These are phyloP conservation scores for Ogataea chonburiensis DNA, from an alignment of 805 yeast species.

Conservation along the genomic window DNA sequence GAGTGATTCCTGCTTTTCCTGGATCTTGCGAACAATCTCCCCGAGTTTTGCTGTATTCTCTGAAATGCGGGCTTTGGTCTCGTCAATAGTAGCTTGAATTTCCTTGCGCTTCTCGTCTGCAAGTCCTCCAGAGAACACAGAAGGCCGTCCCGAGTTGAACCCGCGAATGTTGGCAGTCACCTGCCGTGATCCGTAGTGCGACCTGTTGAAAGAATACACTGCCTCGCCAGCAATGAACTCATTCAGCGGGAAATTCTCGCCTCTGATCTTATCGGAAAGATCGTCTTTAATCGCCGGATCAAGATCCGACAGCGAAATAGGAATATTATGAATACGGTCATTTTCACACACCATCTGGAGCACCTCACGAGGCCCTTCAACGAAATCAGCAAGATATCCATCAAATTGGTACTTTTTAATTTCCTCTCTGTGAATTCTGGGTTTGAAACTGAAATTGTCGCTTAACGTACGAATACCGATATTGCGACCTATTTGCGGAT, in stretches of 20 bases:
- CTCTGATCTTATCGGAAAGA: conserved; percentile 34
- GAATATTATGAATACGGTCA: conserved; percentile 52
- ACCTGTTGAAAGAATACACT: conserved; percentile 49
- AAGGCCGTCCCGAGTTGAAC: conserved; percentile 20
- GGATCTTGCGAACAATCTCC: conserved; percentile 6
- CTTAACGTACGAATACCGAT: conserved; percentile 56
- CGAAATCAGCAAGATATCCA: conserved; percentile 69
- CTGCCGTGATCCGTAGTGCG: conserved; percentile 64
- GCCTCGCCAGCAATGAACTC: conserved; percentile 62
- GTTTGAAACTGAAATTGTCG: conserved; percentile 12
- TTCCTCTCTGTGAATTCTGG: conserved; percentile 13
- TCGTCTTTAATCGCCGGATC: conserved; percentile 37
- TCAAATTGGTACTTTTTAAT: conserved; percentile 65
- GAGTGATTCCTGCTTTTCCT: conserved; percentile 5
- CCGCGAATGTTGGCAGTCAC: conserved; percentile 42
- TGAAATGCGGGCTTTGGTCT: conserved; percentile 8
- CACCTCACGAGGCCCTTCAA: conserved; percentile 72
- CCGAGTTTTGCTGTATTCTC: conserved; percentile 13
- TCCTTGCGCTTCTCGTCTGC: conserved; percentile 28
- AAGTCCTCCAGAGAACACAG: conserved; percentile 36
- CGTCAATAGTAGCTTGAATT: conserved; percentile 19
- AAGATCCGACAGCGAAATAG: conserved; percentile 54
- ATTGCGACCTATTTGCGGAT: conserved; percentile 32
- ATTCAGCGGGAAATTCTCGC: conserved; percentile 47
- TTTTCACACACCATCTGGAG: conserved; percentile 66